Evolutionary conservation across 768 basidiomycete species (phyloP).

Genomic region (Holtermanniella nyarrowii): DNA sequence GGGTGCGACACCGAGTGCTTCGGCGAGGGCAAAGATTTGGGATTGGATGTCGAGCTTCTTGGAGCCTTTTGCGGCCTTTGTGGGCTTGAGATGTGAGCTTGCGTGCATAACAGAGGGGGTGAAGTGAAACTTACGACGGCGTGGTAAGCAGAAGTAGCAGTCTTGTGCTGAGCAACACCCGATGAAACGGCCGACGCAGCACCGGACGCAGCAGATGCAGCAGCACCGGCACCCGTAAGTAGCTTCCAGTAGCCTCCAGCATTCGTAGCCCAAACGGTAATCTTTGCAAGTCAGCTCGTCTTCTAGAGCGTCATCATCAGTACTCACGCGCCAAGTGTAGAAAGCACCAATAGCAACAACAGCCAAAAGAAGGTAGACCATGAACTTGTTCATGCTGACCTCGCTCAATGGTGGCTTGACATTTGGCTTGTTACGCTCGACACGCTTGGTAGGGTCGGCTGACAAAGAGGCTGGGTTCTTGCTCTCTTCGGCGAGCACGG

Average conservation of each 20-base stretch:
- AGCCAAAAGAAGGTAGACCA: slow-evolving; percentile 33
- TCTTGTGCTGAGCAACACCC: slow-evolving; percentile 4
- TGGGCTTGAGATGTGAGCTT: background rate
- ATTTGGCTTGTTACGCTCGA: slow-evolving; percentile 23
- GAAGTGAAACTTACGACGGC: slow-evolving; percentile 7
- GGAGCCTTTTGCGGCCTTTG: slow-evolving; percentile 1
- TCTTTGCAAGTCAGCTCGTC: too few species aligned
- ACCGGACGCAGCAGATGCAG: slow-evolving; percentile 6
- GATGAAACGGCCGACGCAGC: slow-evolving; percentile 11
- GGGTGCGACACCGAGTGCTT: slow-evolving; percentile 32
- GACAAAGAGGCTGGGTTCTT: slow-evolving; percentile 28
- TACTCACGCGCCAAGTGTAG: slow-evolving; percentile 30
- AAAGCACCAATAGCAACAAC: slow-evolving; percentile 27
- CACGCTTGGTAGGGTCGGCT: slow-evolving; percentile 27
- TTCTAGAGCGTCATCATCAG: too few species aligned
- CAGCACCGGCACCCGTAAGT: slow-evolving; percentile 24
- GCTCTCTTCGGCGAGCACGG: background rate
- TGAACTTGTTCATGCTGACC: slow-evolving; percentile 36
- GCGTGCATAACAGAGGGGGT: background rate
- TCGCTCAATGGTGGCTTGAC: slow-evolving; percentile 38
- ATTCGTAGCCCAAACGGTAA: slow-evolving; percentile 36
- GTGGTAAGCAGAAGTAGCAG: slow-evolving; percentile 3
- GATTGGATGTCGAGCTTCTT: slow-evolving; percentile 24
- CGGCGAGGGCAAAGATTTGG: slow-evolving; percentile 33
- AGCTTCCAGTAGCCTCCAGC: slow-evolving; percentile 40